Evolutionary conservation across 768 basidiomycete species (phyloP).

Genomic region (Daedaleopsis nitida): DNA sequence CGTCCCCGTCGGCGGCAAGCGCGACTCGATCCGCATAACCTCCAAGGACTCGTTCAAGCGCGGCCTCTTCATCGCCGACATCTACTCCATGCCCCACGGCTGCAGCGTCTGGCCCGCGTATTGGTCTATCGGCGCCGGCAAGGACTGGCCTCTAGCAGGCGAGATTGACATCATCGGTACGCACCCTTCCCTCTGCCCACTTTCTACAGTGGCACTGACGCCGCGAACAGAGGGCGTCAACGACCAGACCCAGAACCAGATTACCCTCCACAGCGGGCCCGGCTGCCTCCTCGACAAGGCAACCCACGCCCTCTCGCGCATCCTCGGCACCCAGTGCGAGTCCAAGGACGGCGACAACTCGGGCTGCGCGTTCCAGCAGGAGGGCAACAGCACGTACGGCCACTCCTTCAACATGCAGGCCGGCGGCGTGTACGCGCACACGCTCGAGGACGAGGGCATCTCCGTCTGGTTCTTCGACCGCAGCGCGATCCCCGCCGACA

Average conservation of each 20-base stretch:
- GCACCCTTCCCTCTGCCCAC: neutral
- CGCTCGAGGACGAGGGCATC: constrained; percentile 42
- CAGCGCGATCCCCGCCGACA: constrained; percentile 37
- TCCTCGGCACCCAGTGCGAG: constrained; percentile 35
- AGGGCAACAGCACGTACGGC: constrained; percentile 39
- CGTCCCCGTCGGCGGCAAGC: constrained; percentile 52
- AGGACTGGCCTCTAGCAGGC: constrained; percentile 30
- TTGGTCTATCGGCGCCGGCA: constrained; percentile 38
- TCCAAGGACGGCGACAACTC: constrained; percentile 34
- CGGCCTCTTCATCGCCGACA: constrained; percentile 79
- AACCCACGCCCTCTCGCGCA: constrained; percentile 30
- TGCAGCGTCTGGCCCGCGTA: constrained; percentile 67
- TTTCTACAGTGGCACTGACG: too few species aligned
- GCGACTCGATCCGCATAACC: constrained; percentile 67
- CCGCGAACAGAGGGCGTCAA: constrained; percentile 44
- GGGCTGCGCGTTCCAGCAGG: constrained; percentile 44
- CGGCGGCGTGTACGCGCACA: constrained; percentile 48
- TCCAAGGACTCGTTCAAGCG: constrained; percentile 60
- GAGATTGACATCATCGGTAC: constrained; percentile 34
- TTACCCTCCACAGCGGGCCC: constrained; percentile 42
- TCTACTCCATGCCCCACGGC: constrained; percentile 70
- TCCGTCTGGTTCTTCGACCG: constrained; percentile 50
- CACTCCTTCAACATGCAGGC: constrained; percentile 42
- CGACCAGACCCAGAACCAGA: constrained; percentile 40
- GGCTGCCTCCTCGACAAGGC: constrained; percentile 39